Base-by-base conservation (phyloP, 352 stramenopile species). In the Globisporangium sylvaticum region DNA sequence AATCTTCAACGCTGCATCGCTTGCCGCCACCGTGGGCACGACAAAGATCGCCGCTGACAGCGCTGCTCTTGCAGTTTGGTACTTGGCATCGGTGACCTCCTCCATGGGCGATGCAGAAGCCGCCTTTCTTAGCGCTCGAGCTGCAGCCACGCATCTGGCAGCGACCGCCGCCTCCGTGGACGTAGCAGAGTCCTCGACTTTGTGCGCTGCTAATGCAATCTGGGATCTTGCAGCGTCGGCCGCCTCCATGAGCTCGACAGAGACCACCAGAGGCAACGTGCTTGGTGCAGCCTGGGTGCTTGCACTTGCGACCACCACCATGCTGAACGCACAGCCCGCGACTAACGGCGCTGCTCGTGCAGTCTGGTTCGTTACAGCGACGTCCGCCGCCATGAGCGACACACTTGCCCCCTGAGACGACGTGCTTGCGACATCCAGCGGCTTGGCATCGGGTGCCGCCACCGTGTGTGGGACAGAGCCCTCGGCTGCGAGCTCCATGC, bases 51-150 rank as follows among this genome's bases (percentile, higher is more conserved):
- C 87, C 84, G 27, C 83, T 92, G 25, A 95, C 87, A 8, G 87
- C 87, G 58, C 85, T 93, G 63, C 83, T 92, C 27, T 82, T 90
- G 72, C 87, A 95, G 6, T 76, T 77, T 4, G 62, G 54, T 9
- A 95, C 77, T 77, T 84, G 78, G 70, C 87, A 95, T 12, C 85
- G 87, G 66, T 95, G 85, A 50, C 87, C 85, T 62, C 87, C 87
- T n/a, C 87, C 87, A 55, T 95, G 87, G 3, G 87, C 85, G 44
- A 94, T 94, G 42, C 87, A 95, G 59, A 86, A 88, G 18, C 87
- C 87, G 59, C 87, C 87, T 74, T 94, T 95, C 77, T 94, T 94
- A 64, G 86, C 87, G 44, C 84, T 93, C 3, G 84, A 93, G 31
- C 79, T 88, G 63, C 87, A 95, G 10, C 72, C 82, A 56, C 65